phyloP scores from a whole-genome alignment of 495 filamentous ascomycete genomes.

The Hypoxylon trugodes region DNA sequence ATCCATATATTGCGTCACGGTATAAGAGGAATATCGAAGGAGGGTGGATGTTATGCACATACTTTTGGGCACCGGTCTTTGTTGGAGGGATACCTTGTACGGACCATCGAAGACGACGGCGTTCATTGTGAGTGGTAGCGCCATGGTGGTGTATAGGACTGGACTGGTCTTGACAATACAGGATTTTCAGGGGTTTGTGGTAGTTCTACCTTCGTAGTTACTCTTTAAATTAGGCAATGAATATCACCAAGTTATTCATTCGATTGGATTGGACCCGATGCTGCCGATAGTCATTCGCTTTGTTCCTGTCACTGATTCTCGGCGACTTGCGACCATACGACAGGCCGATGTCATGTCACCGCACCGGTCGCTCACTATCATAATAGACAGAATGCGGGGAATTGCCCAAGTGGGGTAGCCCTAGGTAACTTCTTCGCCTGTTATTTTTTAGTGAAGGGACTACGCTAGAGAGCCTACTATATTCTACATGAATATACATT shows the following conservation, averaged over 20 bases:
- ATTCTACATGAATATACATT: too few relatives aligned
- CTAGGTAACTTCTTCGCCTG: background rate
- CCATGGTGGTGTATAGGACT: constrained; percentile 34
- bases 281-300: background rate
- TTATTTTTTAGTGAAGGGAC: background rate
- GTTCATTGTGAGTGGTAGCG: constrained; percentile 62
- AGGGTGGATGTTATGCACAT: constrained; percentile 30
- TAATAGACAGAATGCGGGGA: constrained; percentile 20
- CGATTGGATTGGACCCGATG: background rate
- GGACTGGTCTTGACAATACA: constrained; percentile 1
- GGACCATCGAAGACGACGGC: constrained; percentile 76
- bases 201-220: background rate
- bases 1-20: background rate
- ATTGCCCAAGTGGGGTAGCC: constrained; percentile 21
- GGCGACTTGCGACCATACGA: too few relatives aligned
- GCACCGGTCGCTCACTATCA: background rate
- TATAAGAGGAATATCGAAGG: background rate
- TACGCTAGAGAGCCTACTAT: too few relatives aligned
- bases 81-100: constrained; percentile 67
- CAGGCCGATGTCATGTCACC: constrained; percentile 22
- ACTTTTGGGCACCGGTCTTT: constrained; percentile 69
- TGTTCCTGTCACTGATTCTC: constrained; percentile 8
- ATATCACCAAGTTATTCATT: too few relatives aligned
- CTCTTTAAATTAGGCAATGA: background rate
- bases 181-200: background rate